A percentile compares a stretch with the other conserved stretches of the same genome.
phyloP scores from a whole-genome alignment of 768 basidiomycete species.

The Coprinopsis sp. region DNA sequence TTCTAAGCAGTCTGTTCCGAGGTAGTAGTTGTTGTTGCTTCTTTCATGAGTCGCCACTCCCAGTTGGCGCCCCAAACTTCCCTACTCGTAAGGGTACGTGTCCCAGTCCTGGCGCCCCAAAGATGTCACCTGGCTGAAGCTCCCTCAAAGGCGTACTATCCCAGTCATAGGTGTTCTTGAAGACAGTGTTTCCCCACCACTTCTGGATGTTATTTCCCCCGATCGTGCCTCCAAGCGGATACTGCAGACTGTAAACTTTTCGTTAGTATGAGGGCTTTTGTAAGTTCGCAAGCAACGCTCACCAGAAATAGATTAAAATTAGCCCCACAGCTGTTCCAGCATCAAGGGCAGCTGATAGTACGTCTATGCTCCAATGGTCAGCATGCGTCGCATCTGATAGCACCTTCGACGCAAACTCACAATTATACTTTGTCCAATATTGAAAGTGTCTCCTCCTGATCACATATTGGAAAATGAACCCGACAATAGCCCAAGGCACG shows the following conservation, averaged over 20 bases:
- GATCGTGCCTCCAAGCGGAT: slow-evolving; percentile 37
- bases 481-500: slow-evolving; percentile 69
- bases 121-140: slow-evolving; percentile 25
- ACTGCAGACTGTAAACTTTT: slow-evolving; percentile 38
- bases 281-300: slow-evolving; percentile 17
- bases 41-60: too few species aligned
- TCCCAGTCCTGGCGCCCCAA: too few species aligned
- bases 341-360: slow-evolving; percentile 72
- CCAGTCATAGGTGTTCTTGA: slow-evolving; percentile 33
- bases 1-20: too few species aligned
- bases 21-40: too few species aligned
- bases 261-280: neutral
- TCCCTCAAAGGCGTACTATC: slow-evolving; percentile 21
- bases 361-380: slow-evolving; percentile 37
- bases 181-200: slow-evolving; percentile 42
- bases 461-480: slow-evolving; percentile 76
- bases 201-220: slow-evolving; percentile 30
- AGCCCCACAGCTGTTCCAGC: slow-evolving; percentile 65
- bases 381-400: neutral
- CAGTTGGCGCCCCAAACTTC: too few species aligned
- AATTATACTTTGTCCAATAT: slow-evolving; percentile 79
- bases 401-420: slow-evolving; percentile 28
- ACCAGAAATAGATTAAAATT: slow-evolving; percentile 68
- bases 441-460: slow-evolving; percentile 61
- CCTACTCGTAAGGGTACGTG: too few species aligned